phyloP scores from a whole-genome alignment of 148 eudicot species.

The Nepenthes gracilis region DNA sequence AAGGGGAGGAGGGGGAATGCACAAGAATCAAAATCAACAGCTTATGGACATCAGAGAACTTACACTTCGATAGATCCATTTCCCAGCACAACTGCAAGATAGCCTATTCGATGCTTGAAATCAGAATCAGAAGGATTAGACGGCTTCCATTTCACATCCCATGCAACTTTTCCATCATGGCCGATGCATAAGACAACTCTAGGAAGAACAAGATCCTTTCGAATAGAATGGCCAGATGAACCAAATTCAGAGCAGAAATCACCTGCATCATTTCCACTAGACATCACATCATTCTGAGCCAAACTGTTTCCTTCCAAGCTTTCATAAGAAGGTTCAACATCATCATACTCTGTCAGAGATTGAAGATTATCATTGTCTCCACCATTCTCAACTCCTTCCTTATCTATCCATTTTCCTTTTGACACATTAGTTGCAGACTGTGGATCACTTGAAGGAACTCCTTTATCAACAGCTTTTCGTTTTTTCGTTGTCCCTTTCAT shows the following conservation, averaged over 20 bases:
- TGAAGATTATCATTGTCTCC: constrained; percentile 6
- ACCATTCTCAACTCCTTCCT: constrained; percentile 3
- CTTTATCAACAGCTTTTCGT: constrained; percentile 5
- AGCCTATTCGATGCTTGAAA: constrained; percentile 61
- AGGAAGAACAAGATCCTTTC: constrained; percentile 46
- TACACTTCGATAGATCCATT: constrained; percentile 95
- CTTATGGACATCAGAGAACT: constrained; percentile 15
- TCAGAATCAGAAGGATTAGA: constrained; percentile 18
- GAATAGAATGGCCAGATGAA: constrained; percentile 16
- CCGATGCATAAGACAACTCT: constrained; percentile 74
- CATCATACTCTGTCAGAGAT: constrained; percentile 6
- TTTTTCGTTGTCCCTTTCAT: constrained; percentile 7
- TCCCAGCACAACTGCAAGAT: constrained; percentile 95
- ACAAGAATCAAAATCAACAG: neutral
- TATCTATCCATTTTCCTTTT: constrained; percentile 10
- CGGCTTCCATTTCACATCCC: constrained; percentile 95
- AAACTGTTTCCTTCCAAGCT: constrained; percentile 5
- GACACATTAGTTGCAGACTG: constrained; percentile 2
- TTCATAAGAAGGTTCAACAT: constrained; percentile 8
- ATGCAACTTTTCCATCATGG: constrained; percentile 94
- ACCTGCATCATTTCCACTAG: constrained; percentile 4
- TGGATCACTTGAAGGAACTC: constrained; percentile 7
- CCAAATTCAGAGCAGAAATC: constrained; percentile 10
- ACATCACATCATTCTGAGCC: neutral
- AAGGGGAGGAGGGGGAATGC: too few species aligned